These are phyloP conservation scores for Botrytis squamosa DNA, from an alignment of 2,329 filamentous ascomycete genomes.

Conservation along the genomic window DNA sequence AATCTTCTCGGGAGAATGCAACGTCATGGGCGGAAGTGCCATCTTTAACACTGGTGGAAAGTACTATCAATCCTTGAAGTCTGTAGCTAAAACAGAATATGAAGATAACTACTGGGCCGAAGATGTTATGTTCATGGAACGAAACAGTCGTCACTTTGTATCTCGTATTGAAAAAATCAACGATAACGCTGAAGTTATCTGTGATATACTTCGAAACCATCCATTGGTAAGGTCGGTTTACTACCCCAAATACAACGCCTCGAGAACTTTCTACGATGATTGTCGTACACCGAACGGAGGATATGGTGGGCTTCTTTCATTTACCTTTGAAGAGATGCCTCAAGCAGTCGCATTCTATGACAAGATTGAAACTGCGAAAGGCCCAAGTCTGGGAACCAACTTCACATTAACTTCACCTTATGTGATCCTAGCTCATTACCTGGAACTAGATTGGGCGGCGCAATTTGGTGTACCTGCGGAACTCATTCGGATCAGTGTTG, in stretches of 20 bases:
- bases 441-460: conserved; percentile 86
- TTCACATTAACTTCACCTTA: conserved; percentile 93
- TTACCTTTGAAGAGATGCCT: conserved; percentile 68
- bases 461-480: conserved; percentile 78
- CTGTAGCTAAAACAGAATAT: conserved; percentile 62
- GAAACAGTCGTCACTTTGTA: conserved; percentile 91
- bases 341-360: conserved; percentile 85
- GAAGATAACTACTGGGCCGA: conserved; percentile 94
- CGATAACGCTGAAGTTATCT: conserved; percentile 78
- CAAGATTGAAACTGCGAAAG: conserved; percentile 81
- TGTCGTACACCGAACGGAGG: conserved; percentile 73
- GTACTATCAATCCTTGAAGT: conserved; percentile 70
- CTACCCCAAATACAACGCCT: conserved; percentile 79
- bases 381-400: conserved; percentile 92
- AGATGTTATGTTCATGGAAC: conserved; percentile 90
- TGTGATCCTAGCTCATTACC: conserved; percentile 86
- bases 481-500: conserved; percentile 83
- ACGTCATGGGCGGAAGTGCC: conserved; percentile 90
- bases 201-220: conserved; percentile 63
- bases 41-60: conserved; percentile 64
- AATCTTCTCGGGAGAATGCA: conserved; percentile 94
- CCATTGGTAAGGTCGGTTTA: conserved; percentile 71
- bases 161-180: conserved; percentile 82
- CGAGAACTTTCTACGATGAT: conserved; percentile 72
- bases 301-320: conserved; percentile 86